Percentiles rank a stretch among this genome's conserved stretches.
Conservation (phyloP, 2,329 filamentous ascomycete species). For the Aspergillus pseudoterreus region DNA sequence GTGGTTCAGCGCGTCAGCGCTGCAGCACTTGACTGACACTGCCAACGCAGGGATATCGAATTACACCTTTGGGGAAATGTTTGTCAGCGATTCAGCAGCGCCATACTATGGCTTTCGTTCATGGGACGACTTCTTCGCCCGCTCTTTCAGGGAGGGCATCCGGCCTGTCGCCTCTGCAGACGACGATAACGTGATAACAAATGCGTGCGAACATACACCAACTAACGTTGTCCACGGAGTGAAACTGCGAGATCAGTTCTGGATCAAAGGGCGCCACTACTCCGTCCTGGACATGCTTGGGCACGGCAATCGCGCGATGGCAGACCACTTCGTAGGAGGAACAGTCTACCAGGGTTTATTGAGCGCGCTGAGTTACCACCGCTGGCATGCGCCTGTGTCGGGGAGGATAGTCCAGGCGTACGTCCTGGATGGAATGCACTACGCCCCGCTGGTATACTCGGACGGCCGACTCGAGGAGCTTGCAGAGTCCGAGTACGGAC, state of each 20-base stretch:
- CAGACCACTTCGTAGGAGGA: background rate
- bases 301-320: background rate
- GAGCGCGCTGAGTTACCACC: background rate
- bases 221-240: background rate
- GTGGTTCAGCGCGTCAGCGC: background rate
- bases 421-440: background rate
- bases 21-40: background rate
- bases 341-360: background rate
- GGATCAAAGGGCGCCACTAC: background rate
- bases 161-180: background rate
- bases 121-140: conserved; percentile 4
- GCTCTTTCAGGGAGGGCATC: background rate
- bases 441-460: background rate
- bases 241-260: background rate
- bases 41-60: background rate
- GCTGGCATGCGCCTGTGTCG: background rate
- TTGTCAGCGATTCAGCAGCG: background rate
- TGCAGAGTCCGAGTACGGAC: background rate
- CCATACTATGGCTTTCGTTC: background rate
- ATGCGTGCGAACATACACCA: background rate
- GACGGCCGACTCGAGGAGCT: background rate
- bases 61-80: background rate
- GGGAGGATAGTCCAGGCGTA: background rate
- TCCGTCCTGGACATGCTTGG: background rate
- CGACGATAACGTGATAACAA: background rate